Evolutionary conservation across 2,329 filamentous ascomycete species (phyloP).

Genomic region (Tolypocladium guangdongense): DNA sequence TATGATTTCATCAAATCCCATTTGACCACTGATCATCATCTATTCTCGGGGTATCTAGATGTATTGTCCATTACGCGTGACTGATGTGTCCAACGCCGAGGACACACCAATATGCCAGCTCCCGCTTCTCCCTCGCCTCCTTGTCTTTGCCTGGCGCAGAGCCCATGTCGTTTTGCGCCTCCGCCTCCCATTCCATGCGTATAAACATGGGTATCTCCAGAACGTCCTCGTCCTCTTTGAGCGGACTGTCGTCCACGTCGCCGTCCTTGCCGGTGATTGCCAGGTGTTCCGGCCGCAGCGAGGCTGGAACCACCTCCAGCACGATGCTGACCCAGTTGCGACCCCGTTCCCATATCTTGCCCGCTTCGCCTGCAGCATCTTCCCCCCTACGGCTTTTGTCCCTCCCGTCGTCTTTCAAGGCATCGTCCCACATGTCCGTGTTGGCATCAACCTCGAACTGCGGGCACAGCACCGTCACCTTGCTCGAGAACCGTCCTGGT

Average conservation of each 20-base stretch:
- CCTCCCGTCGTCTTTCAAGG: constrained; percentile 47
- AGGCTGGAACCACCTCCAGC: constrained; percentile 71
- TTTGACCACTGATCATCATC: constrained; percentile 11
- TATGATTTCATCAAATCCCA: constrained; percentile 22
- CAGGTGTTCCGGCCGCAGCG: constrained; percentile 30
- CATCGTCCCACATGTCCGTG: constrained; percentile 81
- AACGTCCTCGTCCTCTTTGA: constrained; percentile 49
- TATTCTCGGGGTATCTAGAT: constrained; percentile 29
- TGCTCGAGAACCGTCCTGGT: constrained; percentile 63
- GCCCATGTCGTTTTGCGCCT: constrained; percentile 54
- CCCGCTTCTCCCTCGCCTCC: constrained; percentile 64
- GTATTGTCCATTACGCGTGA: constrained; percentile 23
- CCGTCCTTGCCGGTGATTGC: constrained; percentile 19
- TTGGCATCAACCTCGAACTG: constrained; percentile 92
- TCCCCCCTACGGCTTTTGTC: constrained; percentile 29
- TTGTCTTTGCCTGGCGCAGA: constrained; percentile 40
- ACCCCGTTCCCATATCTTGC: constrained; percentile 92
- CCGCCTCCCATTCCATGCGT: constrained; percentile 78
- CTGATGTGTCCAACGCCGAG: constrained; percentile 76
- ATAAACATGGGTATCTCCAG: constrained; percentile 94
- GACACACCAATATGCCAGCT: constrained; percentile 93
- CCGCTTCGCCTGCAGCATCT: constrained; percentile 51
- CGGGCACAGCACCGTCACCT: constrained; percentile 86
- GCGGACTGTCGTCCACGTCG: constrained; percentile 31
- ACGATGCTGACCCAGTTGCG: constrained; percentile 94